Evolutionary conservation across 345 rosid genomes (phyloP).

Genomic region (Eucalyptus cladocalyx): DNA sequence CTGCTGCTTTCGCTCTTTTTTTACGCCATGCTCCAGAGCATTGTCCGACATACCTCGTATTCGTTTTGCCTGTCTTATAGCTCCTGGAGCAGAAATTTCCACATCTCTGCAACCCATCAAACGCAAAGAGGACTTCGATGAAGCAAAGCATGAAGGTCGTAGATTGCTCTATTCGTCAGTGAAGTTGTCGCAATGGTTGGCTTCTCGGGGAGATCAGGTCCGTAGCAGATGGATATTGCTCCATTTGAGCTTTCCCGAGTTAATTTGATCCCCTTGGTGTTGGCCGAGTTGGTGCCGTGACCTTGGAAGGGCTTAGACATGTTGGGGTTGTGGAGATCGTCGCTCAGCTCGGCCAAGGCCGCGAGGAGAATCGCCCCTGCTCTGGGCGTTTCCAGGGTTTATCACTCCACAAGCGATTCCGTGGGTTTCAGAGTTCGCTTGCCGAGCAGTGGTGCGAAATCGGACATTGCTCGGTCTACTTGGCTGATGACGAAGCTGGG

Average conservation of each 20-base stretch:
- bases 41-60: neutral
- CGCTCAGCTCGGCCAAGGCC: neutral
- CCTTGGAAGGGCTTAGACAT: neutral
- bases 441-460: neutral
- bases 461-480: constrained; percentile 27
- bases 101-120: constrained; percentile 5
- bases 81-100: constrained; percentile 9
- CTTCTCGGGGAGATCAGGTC: neutral
- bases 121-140: neutral
- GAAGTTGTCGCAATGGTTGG: neutral
- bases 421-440: neutral
- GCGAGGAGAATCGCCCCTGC: neutral
- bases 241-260: neutral
- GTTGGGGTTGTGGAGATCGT: neutral
- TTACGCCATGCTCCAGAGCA: neutral
- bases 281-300: neutral
- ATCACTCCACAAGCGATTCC: neutral
- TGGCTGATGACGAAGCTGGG: constrained; percentile 30
- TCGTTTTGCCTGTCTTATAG: neutral
- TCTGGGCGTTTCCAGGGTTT: neutral
- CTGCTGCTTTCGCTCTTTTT: constrained; percentile 7
- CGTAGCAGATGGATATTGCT: neutral
- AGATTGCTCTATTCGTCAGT: neutral
- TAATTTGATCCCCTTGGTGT: neutral
- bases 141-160: neutral